Conservation (phyloP, 345 rosid species). For the Conringia planisiliqua region DNA sequence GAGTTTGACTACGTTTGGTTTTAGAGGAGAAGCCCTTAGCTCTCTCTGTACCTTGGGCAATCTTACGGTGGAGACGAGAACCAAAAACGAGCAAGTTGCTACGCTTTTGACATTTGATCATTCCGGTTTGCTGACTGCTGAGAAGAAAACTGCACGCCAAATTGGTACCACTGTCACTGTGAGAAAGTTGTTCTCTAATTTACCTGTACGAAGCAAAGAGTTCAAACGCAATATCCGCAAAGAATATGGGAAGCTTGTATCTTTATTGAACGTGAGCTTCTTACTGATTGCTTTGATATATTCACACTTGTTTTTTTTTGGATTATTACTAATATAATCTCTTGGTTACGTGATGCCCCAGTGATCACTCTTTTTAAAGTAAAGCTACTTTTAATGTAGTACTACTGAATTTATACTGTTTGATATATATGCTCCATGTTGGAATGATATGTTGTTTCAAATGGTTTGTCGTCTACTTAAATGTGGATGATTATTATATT, state of each 20-base stretch:
- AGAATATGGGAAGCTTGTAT: conserved; percentile 85
- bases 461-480: neutral
- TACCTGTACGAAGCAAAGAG: conserved; percentile 94
- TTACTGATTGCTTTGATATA: neutral
- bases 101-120: conserved; percentile 80
- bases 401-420: neutral
- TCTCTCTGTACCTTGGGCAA: conserved; percentile 83
- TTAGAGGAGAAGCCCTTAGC: conserved; percentile 96
- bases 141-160: conserved; percentile 80
- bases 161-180: conserved; percentile 89
- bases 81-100: conserved; percentile 65
- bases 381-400: neutral
- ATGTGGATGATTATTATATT: neutral
- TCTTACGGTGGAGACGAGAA: conserved; percentile 80
- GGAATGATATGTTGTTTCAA: neutral
- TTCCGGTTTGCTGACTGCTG: conserved; percentile 60
- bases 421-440: neutral
- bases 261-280: conserved; percentile 74
- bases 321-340: neutral
- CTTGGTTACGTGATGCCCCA: neutral
- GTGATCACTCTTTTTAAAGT: neutral
- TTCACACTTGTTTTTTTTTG: neutral
- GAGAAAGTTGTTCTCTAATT: conserved; percentile 75
- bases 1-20: conserved; percentile 77
- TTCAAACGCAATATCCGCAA: conserved; percentile 89